Conservation (phyloP, 805 yeast genomes). For the Candida mattraensis region DNA sequence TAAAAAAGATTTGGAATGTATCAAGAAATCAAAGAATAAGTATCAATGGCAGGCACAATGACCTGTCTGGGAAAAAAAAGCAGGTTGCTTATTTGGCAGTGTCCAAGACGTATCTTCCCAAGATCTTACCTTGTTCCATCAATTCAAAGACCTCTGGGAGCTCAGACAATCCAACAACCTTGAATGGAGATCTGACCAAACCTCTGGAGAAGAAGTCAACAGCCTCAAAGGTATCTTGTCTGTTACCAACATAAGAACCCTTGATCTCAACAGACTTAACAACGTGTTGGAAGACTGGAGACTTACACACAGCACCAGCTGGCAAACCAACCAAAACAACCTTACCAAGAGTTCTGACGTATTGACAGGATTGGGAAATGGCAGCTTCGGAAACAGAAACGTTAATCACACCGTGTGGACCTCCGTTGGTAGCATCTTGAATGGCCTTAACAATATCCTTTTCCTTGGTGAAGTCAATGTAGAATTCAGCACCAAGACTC, state of each 20-base stretch:
- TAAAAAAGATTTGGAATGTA: too few relatives aligned
- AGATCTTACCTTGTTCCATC: constrained; percentile 82
- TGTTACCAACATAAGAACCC: constrained; percentile 88
- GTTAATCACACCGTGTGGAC: constrained; percentile 67
- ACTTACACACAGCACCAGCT: constrained; percentile 69
- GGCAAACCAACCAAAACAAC: constrained; percentile 72
- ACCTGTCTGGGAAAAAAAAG: neutral
- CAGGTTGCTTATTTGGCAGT: constrained; percentile 47
- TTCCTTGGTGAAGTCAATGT: constrained; percentile 50
- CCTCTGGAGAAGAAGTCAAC: constrained; percentile 70
- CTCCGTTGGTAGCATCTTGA: constrained; percentile 46
- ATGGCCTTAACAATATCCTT: constrained; percentile 44
- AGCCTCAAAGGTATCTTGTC: constrained; percentile 82
- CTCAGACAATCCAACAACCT: constrained; percentile 72
- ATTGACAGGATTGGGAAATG: constrained; percentile 54
- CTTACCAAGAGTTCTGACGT: constrained; percentile 59
- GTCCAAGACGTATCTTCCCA: constrained; percentile 89
- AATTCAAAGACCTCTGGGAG: constrained; percentile 66
- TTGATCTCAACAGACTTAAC: constrained; percentile 68
- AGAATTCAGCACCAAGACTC: constrained; percentile 63
- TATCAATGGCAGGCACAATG: too few relatives aligned
- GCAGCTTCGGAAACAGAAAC: constrained; percentile 57
- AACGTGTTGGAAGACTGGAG: constrained; percentile 72
- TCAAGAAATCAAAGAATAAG: too few relatives aligned
- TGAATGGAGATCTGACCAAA: constrained; percentile 61